Evolutionary conservation across 2,329 filamentous ascomycete genomes (phyloP), one percentile per base, ranked within the genome.

Genomic region (Pseudodiploospora longispora): DNA sequence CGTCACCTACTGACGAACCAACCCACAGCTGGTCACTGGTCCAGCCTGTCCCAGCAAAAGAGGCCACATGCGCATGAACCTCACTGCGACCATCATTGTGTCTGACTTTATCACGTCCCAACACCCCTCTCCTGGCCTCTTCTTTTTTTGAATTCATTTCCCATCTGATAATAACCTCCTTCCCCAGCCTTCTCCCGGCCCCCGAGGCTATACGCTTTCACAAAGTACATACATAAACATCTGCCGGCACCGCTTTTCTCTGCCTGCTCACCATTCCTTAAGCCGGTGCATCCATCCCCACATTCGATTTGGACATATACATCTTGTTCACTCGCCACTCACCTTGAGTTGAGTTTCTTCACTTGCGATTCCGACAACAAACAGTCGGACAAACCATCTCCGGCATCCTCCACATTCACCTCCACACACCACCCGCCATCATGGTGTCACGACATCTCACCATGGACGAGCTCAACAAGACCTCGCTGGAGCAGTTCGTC

Each of bases 401-500:
- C 40, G n/a, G 7, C 32, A 35, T 29, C 27, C 29, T 32, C 10
- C 46, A 49, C 47, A 46, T 39, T 19, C 19, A 19, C 19, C 19
- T 19, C 19, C 19, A 19, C 19, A 19, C 49, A 37, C 44, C 50
- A 52, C 41, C 54, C 35, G 38, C 40, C 55, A 67, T 39, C 54
- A 77, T 76, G 73, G 66, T 68, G 51, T 70, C 69, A 55, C 61
- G 65, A 62, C 64, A 64, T 49, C 65, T 78, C 57, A 64, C 64
- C 59, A 62, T 67, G 59, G 66, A 66, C 49, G 73, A 80, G 65
- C 74, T 80, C 59, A 89, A 89, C 71, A 78, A 82, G 63, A 76
- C 76, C 43, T 87, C 87, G 40, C 75, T 93, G 52, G 85, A 90
- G 58, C 78, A 85, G 58, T 91, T 93, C 63, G 78, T 93, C 69